These are phyloP conservation scores for Cyathus pygmaeus DNA, from an alignment of 1,284 basidiomycete species.

Conservation along the genomic window DNA sequence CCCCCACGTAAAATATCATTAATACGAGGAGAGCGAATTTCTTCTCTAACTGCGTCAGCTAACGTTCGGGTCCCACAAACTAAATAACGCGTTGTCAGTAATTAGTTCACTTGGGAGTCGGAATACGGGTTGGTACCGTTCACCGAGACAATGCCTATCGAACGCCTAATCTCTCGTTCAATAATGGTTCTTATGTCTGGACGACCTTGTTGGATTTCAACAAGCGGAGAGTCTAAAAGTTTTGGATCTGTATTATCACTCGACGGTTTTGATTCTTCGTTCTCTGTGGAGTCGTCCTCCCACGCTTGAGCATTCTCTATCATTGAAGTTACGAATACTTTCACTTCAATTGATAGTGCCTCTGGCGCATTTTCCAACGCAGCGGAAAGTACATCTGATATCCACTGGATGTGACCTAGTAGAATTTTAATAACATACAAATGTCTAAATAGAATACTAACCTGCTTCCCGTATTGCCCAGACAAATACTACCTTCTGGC, in stretches of 20 bases:
- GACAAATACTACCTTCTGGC: conserved; percentile 49
- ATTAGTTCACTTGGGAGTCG: neutral
- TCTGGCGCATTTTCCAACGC: conserved; percentile 40
- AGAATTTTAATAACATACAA: neutral
- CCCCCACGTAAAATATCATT: conserved; percentile 39
- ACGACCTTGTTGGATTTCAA: conserved; percentile 39
- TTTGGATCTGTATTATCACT: neutral
- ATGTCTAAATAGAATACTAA: conserved; percentile 24
- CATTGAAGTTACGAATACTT: conserved; percentile 49
- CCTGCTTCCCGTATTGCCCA: conserved; percentile 56
- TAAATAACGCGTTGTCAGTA: conserved; percentile 6
- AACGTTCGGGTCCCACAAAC: conserved; percentile 37
- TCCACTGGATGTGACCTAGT: conserved; percentile 54
- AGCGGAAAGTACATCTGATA: conserved; percentile 44
- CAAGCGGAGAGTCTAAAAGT: conserved; percentile 23
- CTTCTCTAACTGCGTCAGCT: conserved; percentile 24
- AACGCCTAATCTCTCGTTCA: conserved; percentile 18
- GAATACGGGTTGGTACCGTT: conserved; percentile 38
- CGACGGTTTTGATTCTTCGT: conserved; percentile 7
- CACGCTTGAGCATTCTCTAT: conserved; percentile 7
- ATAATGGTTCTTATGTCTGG: conserved; percentile 36
- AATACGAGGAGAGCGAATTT: conserved; percentile 31
- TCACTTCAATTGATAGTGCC: conserved; percentile 42
- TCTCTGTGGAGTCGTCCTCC: conserved; percentile 11
- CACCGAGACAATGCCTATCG: conserved; percentile 44